phyloP scores from a whole-genome alignment of 1,284 basidiomycete genomes.

The Ceratorhiza oryzae-sativae region DNA sequence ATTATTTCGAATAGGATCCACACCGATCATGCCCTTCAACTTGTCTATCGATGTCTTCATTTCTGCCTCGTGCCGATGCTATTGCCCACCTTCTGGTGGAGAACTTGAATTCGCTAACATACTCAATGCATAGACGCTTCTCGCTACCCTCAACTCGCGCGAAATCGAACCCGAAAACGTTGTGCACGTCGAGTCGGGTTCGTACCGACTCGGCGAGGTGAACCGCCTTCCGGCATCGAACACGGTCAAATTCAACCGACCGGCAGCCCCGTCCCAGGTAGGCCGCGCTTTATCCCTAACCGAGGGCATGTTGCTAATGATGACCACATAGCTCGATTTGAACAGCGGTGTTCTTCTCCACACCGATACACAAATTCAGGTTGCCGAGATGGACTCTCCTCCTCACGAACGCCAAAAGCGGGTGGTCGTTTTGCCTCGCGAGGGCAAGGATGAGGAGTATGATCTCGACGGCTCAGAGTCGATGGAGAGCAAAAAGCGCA shows the following conservation, averaged over 20 bases:
- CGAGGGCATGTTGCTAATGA: too few species aligned
- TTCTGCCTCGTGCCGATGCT: too few species aligned
- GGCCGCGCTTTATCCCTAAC: neutral
- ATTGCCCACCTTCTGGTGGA: too few species aligned
- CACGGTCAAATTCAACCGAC: neutral
- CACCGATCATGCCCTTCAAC: too few species aligned
- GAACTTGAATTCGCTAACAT: too few species aligned
- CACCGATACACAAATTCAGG: neutral
- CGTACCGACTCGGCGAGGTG: slow-evolving; percentile 16
- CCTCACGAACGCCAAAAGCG: neutral
- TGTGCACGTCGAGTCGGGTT: slow-evolving; percentile 25
- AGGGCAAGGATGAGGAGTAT: slow-evolving; percentile 7
- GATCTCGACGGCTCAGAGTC: slow-evolving; percentile 6
- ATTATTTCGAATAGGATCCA: too few species aligned
- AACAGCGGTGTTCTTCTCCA: neutral
- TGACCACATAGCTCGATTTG: neutral
- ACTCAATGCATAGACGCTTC: slow-evolving; percentile 23
- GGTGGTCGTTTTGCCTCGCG: neutral
- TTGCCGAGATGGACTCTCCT: neutral
- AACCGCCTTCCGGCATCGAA: neutral
- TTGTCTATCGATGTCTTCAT: too few species aligned
- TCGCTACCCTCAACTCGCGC: slow-evolving; percentile 34
- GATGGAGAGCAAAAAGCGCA: neutral
- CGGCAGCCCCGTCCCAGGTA: neutral
- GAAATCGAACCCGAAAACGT: slow-evolving; percentile 23